Conservation (phyloP, 345 rosid species). For the Camelina laxa region DNA sequence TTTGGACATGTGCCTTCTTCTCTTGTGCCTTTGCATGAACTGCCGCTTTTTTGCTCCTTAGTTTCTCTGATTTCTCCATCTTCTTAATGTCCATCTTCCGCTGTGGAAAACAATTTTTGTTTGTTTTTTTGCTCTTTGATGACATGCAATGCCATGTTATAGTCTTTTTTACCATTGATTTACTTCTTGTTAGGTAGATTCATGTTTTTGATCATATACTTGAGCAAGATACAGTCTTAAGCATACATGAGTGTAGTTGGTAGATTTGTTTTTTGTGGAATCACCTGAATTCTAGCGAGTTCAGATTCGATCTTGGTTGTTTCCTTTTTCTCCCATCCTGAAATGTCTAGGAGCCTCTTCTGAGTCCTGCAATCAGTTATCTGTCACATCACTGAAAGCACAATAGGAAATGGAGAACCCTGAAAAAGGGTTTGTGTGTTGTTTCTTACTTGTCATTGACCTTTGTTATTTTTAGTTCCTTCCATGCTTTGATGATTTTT, state of each 20-base stretch:
- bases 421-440: background rate
- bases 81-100: slow-evolving; percentile 69
- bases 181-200: slow-evolving; percentile 11
- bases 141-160: background rate
- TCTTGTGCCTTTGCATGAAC: slow-evolving; percentile 77
- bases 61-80: slow-evolving; percentile 65
- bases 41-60: slow-evolving; percentile 61
- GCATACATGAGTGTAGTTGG: background rate
- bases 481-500: slow-evolving; percentile 79
- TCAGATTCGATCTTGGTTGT: slow-evolving; percentile 68
- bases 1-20: slow-evolving; percentile 72
- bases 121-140: background rate
- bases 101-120: slow-evolving; percentile 47
- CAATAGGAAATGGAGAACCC: background rate
- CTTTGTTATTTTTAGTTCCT: slow-evolving; percentile 73
- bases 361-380: slow-evolving; percentile 63
- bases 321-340: slow-evolving; percentile 83
- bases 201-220: slow-evolving; percentile 9
- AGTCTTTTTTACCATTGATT: slow-evolving; percentile 1
- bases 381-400: background rate
- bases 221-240: background rate
- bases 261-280: background rate
- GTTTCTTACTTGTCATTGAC: slow-evolving; percentile 67
- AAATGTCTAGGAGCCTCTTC: slow-evolving; percentile 60
- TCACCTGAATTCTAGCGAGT: slow-evolving; percentile 71